Evolutionary conservation across 306 rosid genomes (phyloP), one percentile per base, ranked within the genome.

Genomic region (Luffa acutangula): DNA sequence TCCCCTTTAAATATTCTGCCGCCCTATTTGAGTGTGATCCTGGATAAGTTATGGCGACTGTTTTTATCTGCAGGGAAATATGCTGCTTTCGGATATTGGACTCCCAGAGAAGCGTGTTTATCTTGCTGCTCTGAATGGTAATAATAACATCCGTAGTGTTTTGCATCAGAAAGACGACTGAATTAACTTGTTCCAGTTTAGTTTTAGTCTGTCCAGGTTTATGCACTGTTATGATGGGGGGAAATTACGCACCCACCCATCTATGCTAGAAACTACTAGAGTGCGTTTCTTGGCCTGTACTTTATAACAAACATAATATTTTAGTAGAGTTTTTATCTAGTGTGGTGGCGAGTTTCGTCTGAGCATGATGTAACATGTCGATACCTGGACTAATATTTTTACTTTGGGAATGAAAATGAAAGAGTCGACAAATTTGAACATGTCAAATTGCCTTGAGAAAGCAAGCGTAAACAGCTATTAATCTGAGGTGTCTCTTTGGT

Each of bases 141-240:
- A 91, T 93, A 96, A 89, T 90, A 83, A 92, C 90, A 91, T 83
- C 91, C 97, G 91, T 93, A 86, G 88, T 90, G 97, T 89, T 89
- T 89, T 96, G 97, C 98, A 88, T 93, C 99, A 84, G 94, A 96
- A 96, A 93, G 97, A 93, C 88, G 96, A 90, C 78, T 93, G 99
- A 93, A 90, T 91, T 88, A 86, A 87, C 86, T 85, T 14, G 77
- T 89, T 87, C 90, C 81, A 86, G 92, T 88, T 52, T 83, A 82
- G 77, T 83, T 87, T 89, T 78, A 84, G 89, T 89, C 84, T 81
- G 83, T 76, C 85, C 65, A 72, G 80, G 84, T 56, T 82, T 81
- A 54, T 56, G 66, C 67, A 76, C 53, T 57, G 69, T 76, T 57
- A 57, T 20, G 66, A 57, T 52, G 63, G 78, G 63, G 9, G 78